These are phyloP conservation scores for Phytopythium mirpurense DNA, from an alignment of 352 stramenopile genomes.

Conservation along the genomic window DNA sequence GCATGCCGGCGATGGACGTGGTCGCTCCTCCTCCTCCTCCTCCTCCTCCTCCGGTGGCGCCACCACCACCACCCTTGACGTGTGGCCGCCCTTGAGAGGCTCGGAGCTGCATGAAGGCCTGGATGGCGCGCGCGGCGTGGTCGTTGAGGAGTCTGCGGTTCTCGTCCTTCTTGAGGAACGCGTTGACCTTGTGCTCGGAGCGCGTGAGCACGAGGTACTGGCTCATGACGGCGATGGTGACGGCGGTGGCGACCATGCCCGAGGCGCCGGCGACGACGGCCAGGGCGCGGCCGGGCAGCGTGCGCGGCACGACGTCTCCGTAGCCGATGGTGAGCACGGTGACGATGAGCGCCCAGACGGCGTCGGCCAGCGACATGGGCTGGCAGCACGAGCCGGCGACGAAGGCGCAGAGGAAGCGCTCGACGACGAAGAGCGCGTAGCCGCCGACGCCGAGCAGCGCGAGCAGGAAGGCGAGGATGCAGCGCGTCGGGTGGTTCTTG, in stretches of 20 bases:
- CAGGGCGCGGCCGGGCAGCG: conserved; percentile 37
- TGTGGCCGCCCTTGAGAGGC: conserved; percentile 25
- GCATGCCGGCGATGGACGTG: neutral
- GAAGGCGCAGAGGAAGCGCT: conserved; percentile 71
- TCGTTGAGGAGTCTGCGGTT: conserved; percentile 55
- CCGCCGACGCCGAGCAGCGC: conserved; percentile 36
- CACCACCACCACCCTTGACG: no score
- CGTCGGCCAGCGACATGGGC: conserved; percentile 44
- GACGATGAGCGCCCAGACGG: conserved; percentile 62
- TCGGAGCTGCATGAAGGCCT: conserved; percentile 56
- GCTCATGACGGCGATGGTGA: conserved; percentile 76
- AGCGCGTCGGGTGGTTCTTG: conserved; percentile 57
- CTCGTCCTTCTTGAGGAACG: conserved; percentile 73
- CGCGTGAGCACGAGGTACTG: conserved; percentile 68
- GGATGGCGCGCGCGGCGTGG: conserved; percentile 51
- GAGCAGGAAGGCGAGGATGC: conserved; percentile 34
- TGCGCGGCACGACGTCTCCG: conserved; percentile 58
- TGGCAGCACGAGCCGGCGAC: conserved; percentile 41
- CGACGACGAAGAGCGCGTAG: conserved; percentile 64
- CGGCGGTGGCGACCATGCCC: conserved; percentile 50
- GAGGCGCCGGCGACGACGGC: conserved; percentile 44
- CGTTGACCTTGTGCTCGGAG: conserved; percentile 76
- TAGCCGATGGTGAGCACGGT: conserved; percentile 75
- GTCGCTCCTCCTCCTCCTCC: conserved; percentile 4
- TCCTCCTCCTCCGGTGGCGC: no score